Conservation (phyloP, 73 alveolate genomes). For the Durusdinium trenchii region DNA sequence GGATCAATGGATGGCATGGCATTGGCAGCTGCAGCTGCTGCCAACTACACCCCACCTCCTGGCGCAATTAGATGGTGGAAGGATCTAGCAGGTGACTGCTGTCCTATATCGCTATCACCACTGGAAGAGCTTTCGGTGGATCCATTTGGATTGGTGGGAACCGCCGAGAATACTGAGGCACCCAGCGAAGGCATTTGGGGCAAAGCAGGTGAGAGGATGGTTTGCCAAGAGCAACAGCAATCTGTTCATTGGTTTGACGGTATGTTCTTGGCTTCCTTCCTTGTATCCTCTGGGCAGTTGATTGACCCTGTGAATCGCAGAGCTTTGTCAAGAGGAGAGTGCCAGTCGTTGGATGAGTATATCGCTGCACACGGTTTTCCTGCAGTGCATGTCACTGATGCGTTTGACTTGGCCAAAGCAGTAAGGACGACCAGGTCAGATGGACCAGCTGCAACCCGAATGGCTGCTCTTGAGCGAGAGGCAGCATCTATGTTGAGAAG, state of each 20-base stretch:
- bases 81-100: slow-evolving; percentile 60
- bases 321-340: slow-evolving; percentile 77
- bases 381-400: slow-evolving; percentile 90
- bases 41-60: slow-evolving; percentile 9
- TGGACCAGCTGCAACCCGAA: slow-evolving; percentile 73
- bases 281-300: slow-evolving; percentile 88
- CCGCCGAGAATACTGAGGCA: slow-evolving; percentile 20
- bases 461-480: slow-evolving; percentile 91
- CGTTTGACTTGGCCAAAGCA: slow-evolving; percentile 53
- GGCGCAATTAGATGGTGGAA: slow-evolving; percentile 55
- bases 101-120: slow-evolving; percentile 68
- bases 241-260: slow-evolving; percentile 86
- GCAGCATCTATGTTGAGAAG: slow-evolving; percentile 88
- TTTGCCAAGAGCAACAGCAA: not conserved
- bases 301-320: slow-evolving; percentile 92
- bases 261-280: slow-evolving; percentile 77
- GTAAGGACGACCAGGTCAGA: slow-evolving; percentile 24
- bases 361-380: slow-evolving; percentile 81
- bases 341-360: slow-evolving; percentile 79
- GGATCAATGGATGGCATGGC: slow-evolving; percentile 5
- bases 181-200: slow-evolving; percentile 93
- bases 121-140: slow-evolving; percentile 85
- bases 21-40: slow-evolving; percentile 33
- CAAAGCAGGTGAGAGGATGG: slow-evolving; percentile 63
- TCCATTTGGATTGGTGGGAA: slow-evolving; percentile 63